A percentile compares a stretch with the other conserved stretches of the same genome.
These are phyloP conservation scores for Hansenula lynferdii DNA, from an alignment of 1,139 yeast genomes.

Conservation along the genomic window DNA sequence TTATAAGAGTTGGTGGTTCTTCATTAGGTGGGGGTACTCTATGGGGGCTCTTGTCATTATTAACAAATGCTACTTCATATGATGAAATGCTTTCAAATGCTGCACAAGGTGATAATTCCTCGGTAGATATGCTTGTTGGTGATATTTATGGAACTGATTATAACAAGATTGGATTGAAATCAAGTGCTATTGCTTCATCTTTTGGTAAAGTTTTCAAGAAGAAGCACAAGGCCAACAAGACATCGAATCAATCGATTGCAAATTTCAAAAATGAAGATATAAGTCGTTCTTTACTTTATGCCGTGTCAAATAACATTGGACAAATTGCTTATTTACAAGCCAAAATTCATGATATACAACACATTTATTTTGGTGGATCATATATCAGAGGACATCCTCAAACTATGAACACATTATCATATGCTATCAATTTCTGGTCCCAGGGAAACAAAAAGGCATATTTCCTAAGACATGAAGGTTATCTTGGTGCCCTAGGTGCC, in stretches of 20 bases:
- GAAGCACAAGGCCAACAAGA: conserved; percentile 16
- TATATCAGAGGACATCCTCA: conserved; percentile 93
- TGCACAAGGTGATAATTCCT: conserved; percentile 79
- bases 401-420: conserved; percentile 89
- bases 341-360: conserved; percentile 70
- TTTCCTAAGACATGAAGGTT: conserved; percentile 93
- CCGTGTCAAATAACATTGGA: conserved; percentile 91
- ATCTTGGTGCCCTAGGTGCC: conserved; percentile 95
- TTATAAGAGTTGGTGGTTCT: conserved; percentile 90
- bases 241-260: conserved; percentile 6
- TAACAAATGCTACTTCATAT: conserved; percentile 85
- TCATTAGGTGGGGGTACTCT: conserved; percentile 98
- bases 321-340: conserved; percentile 97
- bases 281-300: conserved; percentile 79
- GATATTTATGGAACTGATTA: conserved; percentile 93
- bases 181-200: conserved; percentile 90
- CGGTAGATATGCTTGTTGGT: conserved; percentile 92
- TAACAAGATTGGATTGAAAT: conserved; percentile 84
- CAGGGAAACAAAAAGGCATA: conserved; percentile 89
- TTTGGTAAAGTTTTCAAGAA: conserved; percentile 93
- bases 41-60: conserved; percentile 87
- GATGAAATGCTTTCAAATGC: conserved; percentile 97
- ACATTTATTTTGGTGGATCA: conserved; percentile 95
- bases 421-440: conserved; percentile 96
- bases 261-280: conserved; percentile 68